phyloP scores from a whole-genome alignment of 169 alveolate species.

The Eimeria acervulina region DNA sequence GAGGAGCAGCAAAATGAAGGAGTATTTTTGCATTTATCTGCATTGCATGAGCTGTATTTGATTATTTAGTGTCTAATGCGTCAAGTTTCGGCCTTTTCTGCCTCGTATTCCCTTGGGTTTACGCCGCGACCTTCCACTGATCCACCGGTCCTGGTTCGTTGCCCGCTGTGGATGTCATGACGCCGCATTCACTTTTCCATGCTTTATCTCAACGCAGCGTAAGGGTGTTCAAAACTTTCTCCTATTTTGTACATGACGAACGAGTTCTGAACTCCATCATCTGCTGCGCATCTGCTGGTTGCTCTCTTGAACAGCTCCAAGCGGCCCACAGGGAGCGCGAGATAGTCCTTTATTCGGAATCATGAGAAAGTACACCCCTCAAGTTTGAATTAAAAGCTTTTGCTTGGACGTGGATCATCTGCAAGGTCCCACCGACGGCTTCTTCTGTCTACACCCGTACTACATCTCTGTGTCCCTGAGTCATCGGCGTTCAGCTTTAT shows the following conservation, averaged over 20 bases:
- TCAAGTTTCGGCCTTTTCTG: not conserved
- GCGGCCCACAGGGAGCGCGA: not conserved
- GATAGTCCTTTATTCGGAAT: not conserved
- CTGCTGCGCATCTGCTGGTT: not conserved
- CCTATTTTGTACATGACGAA: not conserved
- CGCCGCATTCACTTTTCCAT: not conserved
- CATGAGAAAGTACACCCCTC: not conserved
- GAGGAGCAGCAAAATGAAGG: not conserved
- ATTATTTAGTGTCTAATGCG: not conserved
- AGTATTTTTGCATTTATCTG: not conserved
- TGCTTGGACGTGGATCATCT: not conserved
- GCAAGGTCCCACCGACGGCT: not conserved
- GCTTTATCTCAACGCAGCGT: not conserved
- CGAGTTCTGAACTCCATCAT: not conserved
- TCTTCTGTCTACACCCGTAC: conserved; percentile 17
- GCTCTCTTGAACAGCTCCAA: not conserved
- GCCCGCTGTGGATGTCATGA: not conserved
- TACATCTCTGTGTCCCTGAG: not conserved
- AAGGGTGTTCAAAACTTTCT: not conserved
- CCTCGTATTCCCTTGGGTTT: not conserved
- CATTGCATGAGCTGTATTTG: not conserved
- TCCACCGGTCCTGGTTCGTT: conserved; percentile 53
- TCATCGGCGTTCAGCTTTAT: not conserved
- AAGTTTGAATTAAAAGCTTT: not conserved
- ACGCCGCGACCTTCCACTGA: conserved; percentile 6